Evolutionary conservation across 225 moss, liverwort and hornwort species (phyloP).

Genomic region (Marchantia polymorpha): DNA sequence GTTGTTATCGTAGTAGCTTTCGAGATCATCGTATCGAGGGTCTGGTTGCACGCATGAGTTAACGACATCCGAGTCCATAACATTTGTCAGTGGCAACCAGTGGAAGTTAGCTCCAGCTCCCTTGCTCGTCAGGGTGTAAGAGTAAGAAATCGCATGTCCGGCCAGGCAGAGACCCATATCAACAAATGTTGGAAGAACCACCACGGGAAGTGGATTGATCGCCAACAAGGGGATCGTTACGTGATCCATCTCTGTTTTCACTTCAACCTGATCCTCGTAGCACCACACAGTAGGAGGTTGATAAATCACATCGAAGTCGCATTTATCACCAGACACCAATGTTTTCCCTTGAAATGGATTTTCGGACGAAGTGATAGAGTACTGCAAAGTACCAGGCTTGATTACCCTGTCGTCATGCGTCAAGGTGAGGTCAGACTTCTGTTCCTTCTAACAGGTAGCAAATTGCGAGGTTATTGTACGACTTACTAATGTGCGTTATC

Average conservation of each 20-base stretch:
- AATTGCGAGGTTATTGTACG: not conserved
- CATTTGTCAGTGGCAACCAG: slow-evolving; percentile 7
- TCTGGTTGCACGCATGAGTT: slow-evolving; percentile 37
- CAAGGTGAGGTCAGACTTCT: not conserved
- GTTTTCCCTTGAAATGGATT: slow-evolving; percentile 74
- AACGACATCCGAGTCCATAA: not conserved
- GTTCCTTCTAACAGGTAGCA: not conserved
- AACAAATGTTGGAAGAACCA: slow-evolving; percentile 53
- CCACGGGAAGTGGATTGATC: slow-evolving; percentile 65
- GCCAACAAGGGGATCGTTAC: slow-evolving; percentile 51
- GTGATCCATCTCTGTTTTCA: slow-evolving; percentile 67
- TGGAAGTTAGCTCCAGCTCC: slow-evolving; percentile 52
- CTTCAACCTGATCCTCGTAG: slow-evolving; percentile 42
- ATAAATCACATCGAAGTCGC: slow-evolving; percentile 59
- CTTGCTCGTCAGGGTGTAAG: slow-evolving; percentile 47
- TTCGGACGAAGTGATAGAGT: slow-evolving; percentile 59
- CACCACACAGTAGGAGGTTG: slow-evolving; percentile 49
- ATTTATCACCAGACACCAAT: slow-evolving; percentile 66
- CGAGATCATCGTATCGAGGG: slow-evolving; percentile 45
- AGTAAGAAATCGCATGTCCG: slow-evolving; percentile 45
- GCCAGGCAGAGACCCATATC: slow-evolving; percentile 68
- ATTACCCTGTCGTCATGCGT: slow-evolving; percentile 50
- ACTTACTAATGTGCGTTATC: not conserved
- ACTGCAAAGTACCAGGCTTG: slow-evolving; percentile 57
- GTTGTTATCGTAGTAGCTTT: slow-evolving; percentile 37